A percentile compares a stretch with the other conserved stretches of the same genome.
Evolutionary conservation across 345 rosid species (phyloP).

Genomic region (Clausena lansium): DNA sequence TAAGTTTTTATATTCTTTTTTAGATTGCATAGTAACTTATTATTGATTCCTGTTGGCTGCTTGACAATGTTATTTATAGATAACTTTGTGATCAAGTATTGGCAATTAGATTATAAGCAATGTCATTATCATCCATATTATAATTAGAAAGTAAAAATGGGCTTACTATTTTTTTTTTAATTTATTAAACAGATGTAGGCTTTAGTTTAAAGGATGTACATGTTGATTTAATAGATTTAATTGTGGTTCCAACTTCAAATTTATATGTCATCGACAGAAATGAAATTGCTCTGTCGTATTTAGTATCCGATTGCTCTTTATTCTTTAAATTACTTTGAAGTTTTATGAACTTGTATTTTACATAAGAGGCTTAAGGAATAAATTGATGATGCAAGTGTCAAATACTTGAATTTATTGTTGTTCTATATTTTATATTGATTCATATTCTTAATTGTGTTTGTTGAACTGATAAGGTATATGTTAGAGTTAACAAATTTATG

Average conservation of each 20-base stretch:
- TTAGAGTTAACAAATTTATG: not conserved
- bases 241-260: not conserved
- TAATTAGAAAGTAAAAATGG: not conserved
- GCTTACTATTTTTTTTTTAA: no score
- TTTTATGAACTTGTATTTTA: not conserved
- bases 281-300: not conserved
- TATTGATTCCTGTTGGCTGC: not conserved
- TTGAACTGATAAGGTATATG: not conserved
- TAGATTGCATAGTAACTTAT: not conserved
- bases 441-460: not conserved
- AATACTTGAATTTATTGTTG: not conserved
- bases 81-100: not conserved
- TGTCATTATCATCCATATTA: not conserved
- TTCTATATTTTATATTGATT: not conserved
- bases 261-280: not conserved
- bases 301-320: not conserved
- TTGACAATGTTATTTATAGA: not conserved
- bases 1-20: not conserved
- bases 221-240: not conserved
- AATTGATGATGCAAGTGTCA: not conserved
- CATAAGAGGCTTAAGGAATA: not conserved
- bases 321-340: not conserved
- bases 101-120: not conserved
- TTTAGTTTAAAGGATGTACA: not conserved
- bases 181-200: no score